Conservation (phyloP, 805 yeast species). For the Nakazawaea populi region DNA sequence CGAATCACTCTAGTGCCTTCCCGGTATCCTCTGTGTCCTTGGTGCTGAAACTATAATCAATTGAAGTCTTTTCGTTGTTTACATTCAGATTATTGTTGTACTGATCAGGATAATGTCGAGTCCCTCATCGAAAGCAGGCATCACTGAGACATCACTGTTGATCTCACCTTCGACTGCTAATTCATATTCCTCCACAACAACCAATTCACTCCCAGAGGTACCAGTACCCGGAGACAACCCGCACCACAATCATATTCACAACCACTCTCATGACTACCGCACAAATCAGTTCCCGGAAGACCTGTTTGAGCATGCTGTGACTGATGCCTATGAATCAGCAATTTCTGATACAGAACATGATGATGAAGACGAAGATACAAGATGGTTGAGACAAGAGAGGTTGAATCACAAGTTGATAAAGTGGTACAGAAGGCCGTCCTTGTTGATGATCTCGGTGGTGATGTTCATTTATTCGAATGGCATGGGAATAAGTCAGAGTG, state of each 20-base stretch:
- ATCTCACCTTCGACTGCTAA: background rate
- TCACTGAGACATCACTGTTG: background rate
- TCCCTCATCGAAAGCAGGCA: background rate
- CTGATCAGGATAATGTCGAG: background rate
- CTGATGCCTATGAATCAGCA: constrained; percentile 31
- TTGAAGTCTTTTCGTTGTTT: background rate
- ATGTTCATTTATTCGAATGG: constrained; percentile 4
- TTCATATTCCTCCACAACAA: background rate
- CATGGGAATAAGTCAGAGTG: constrained; percentile 6
- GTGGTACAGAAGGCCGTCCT: constrained; percentile 48
- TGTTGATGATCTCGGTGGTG: constrained; percentile 27
- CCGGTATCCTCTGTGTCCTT: no score
- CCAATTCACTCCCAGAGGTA: background rate
- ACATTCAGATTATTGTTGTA: background rate
- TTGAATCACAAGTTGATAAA: constrained; percentile 31
- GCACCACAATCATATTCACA: background rate
- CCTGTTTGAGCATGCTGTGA: constrained; percentile 11
- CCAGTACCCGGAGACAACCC: background rate
- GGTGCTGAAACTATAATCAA: background rate
- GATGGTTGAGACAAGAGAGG: constrained; percentile 49
- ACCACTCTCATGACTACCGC: background rate
- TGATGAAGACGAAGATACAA: constrained; percentile 33
- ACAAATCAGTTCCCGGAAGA: constrained; percentile 9
- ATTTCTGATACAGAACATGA: constrained; percentile 29
- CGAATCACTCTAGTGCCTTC: background rate